These are phyloP conservation scores for Cornus controversa DNA, from an alignment of 148 eudicot genomes.

Conservation along the genomic window DNA sequence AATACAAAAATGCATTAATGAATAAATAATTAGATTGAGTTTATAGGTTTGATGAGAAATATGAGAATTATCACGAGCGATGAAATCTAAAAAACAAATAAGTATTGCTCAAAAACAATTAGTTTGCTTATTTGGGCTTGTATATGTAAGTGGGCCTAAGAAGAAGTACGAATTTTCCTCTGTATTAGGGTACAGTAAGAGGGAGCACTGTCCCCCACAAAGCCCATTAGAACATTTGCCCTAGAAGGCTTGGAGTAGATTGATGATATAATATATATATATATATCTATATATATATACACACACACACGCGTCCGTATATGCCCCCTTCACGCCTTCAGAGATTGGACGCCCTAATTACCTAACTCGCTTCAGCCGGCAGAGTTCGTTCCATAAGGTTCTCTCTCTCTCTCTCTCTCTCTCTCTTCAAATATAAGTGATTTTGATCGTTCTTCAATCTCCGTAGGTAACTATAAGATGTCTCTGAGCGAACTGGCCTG, in stretches of 20 bases:
- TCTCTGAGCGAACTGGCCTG: constrained; percentile 50
- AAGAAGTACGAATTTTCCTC: neutral
- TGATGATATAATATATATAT: no score
- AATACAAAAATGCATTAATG: no score
- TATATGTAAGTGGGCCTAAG: neutral
- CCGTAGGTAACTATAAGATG: constrained; percentile 26
- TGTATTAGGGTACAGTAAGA: neutral
- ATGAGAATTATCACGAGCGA: no score
- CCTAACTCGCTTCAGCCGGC: neutral
- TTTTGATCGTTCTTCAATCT: neutral
- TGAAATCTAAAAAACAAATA: no score
- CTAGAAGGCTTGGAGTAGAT: neutral
- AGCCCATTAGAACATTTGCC: neutral
- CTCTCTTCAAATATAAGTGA: neutral
- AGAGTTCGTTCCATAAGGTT: neutral
- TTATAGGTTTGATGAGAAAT: no score
- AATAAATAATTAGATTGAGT: no score
- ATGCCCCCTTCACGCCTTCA: neutral
- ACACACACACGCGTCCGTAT: neutral
- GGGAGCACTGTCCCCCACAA: neutral
- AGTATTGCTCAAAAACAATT: no score
- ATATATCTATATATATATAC: no score
- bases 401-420: neutral
- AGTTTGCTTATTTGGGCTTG: neutral
- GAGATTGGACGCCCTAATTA: constrained; percentile 5